Evolutionary conservation across 805 yeast genomes (phyloP).

Genomic region (Cyberlindnera mycetangii): DNA sequence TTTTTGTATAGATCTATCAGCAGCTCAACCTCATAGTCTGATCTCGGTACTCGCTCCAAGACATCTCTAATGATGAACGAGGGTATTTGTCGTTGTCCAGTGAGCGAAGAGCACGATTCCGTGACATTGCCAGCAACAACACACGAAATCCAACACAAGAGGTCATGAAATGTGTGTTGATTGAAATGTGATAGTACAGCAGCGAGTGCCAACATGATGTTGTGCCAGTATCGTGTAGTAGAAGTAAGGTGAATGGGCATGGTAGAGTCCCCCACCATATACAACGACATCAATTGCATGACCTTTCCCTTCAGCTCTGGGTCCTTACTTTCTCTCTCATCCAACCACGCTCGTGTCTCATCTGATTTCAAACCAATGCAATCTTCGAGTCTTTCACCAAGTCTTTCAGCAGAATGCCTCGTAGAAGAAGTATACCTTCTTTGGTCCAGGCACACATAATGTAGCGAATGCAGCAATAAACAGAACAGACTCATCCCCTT

Average conservation of each 20-base stretch:
- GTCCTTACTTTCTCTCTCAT: not conserved
- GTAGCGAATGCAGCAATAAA: constrained; percentile 19
- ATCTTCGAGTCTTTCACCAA: constrained; percentile 3
- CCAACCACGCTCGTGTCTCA: not conserved
- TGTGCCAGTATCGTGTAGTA: constrained; percentile 2
- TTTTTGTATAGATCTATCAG: constrained; percentile 9
- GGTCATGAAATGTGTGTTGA: constrained; percentile 9
- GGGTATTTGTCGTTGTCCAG: constrained; percentile 34
- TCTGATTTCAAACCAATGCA: not conserved
- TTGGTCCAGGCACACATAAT: constrained; percentile 10
- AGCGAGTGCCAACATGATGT: constrained; percentile 7
- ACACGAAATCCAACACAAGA: constrained; percentile 24
- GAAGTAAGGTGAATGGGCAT: not conserved
- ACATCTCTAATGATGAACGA: constrained; percentile 38
- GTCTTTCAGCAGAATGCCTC: constrained; percentile 4
- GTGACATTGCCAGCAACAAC: constrained; percentile 32
- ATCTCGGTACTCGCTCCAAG: constrained; percentile 32
- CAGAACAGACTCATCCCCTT: constrained; percentile 14
- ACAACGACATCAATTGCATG: constrained; percentile 9
- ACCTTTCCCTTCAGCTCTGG: constrained; percentile 5
- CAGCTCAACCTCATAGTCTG: constrained; percentile 17
- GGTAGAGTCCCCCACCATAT: constrained; percentile 13
- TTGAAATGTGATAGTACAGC: constrained; percentile 2
- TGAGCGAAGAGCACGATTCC: constrained; percentile 33
- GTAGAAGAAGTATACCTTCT: constrained; percentile 4